Conservation (phyloP, 805 yeast genomes). For the Komagataella mondaviorum region DNA sequence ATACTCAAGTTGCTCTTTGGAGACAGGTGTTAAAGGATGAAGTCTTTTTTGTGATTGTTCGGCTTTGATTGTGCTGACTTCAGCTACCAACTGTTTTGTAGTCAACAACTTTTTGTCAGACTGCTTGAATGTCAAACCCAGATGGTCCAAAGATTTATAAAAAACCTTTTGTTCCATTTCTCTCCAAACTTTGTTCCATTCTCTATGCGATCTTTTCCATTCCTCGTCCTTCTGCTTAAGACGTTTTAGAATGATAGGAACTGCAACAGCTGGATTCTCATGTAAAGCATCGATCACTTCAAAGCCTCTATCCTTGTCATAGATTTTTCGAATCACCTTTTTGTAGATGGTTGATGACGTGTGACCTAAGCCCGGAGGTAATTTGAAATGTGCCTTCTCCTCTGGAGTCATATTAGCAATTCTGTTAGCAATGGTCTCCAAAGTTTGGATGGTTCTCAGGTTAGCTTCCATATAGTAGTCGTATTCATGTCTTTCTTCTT, state of each 20-base stretch:
- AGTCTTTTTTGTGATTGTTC: conserved; percentile 82
- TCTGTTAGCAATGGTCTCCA: conserved; percentile 90
- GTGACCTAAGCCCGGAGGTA: conserved; percentile 91
- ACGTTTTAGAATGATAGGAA: conserved; percentile 84
- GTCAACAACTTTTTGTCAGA: conserved; percentile 89
- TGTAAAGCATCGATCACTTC: conserved; percentile 94
- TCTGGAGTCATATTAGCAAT: conserved; percentile 87
- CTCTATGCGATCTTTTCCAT: conserved; percentile 96
- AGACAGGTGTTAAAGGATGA: conserved; percentile 76
- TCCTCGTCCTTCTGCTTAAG: conserved; percentile 97
- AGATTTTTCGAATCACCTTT: conserved; percentile 82
- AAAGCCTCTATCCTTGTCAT: conserved; percentile 88
- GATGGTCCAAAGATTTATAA: conserved; percentile 86
- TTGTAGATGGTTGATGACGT: conserved; percentile 85
- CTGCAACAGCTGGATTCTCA: conserved; percentile 89
- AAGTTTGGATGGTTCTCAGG: conserved; percentile 84
- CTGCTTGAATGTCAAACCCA: conserved; percentile 93
- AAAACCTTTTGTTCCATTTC: conserved; percentile 94
- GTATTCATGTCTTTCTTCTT: conserved; percentile 95
- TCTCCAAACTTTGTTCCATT: conserved; percentile 99
- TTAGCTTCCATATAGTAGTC: conserved; percentile 94
- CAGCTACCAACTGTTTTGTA: conserved; percentile 80
- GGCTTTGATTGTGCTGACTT: conserved; percentile 81
- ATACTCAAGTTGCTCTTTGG: conserved; percentile 56
- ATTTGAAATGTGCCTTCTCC: conserved; percentile 72